phyloP scores from a whole-genome alignment of 352 stramenopile genomes.

The Phytophthora brassicae region DNA sequence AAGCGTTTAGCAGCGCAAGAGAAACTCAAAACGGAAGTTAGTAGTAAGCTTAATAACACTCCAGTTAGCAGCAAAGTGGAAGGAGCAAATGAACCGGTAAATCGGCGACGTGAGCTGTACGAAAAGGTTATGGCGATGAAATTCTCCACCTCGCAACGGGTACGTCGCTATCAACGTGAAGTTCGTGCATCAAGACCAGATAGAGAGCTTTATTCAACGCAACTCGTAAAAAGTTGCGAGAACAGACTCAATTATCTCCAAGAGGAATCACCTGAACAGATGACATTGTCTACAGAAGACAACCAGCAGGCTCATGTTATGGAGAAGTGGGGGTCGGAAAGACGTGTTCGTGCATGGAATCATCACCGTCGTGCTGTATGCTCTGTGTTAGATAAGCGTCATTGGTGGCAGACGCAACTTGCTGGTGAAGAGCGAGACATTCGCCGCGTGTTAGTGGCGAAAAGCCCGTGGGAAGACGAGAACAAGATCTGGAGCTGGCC shows the following conservation, averaged over 20 bases:
- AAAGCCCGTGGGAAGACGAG: constrained; percentile 54
- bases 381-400: constrained; percentile 32
- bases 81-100: background rate
- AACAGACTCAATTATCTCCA: constrained; percentile 43
- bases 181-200: constrained; percentile 12
- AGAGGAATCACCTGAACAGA: constrained; percentile 23
- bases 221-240: constrained; percentile 40
- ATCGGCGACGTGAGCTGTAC: constrained; percentile 46
- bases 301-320: constrained; percentile 14
- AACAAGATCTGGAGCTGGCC: constrained; percentile 55
- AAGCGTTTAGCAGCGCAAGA: constrained; percentile 23
- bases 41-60: background rate
- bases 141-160: constrained; percentile 17
- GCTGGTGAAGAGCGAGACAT: constrained; percentile 53
- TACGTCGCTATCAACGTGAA: constrained; percentile 21
- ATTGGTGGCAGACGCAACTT: constrained; percentile 60
- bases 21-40: constrained; percentile 17
- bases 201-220: constrained; percentile 22
- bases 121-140: constrained; percentile 42
- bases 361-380: constrained; percentile 38
- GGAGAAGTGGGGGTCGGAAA: constrained; percentile 16
- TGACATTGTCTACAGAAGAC: constrained; percentile 7
- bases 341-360: constrained; percentile 41
- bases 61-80: background rate
- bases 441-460: constrained; percentile 31